Evolutionary conservation across 164 flowering plant species (phyloP).

Genomic region (Kingdonia uniflora): DNA sequence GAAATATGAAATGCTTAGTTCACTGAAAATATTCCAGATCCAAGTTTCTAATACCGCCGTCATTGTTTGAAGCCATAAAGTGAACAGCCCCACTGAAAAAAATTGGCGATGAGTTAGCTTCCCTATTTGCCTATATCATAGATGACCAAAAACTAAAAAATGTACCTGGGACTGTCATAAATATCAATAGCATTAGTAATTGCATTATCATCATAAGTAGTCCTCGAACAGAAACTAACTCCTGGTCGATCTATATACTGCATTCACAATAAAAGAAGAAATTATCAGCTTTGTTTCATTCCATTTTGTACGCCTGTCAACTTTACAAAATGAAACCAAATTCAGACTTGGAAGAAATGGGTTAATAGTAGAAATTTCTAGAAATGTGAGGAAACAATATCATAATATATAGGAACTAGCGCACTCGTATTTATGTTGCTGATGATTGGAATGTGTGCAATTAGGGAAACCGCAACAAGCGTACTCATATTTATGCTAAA

Average conservation of each 20-base stretch:
- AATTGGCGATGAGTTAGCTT: not conserved
- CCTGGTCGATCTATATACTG: conserved; percentile 84
- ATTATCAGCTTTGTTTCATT: not conserved
- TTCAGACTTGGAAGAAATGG: too few relatives aligned
- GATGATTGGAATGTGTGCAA: too few relatives aligned
- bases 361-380: too few relatives aligned
- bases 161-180: conserved; percentile 54
- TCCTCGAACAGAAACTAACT: conserved; percentile 74
- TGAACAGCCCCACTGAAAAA: conserved; percentile 63
- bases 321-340: too few relatives aligned
- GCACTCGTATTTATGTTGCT: too few relatives aligned
- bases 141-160: conserved; percentile 1
- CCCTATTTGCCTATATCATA: not conserved
- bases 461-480: too few relatives aligned
- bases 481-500: too few relatives aligned
- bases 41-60: conserved; percentile 40
- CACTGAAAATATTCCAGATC: conserved; percentile 45
- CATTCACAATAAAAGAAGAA: conserved; percentile 11
- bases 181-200: conserved; percentile 95
- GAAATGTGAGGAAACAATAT: too few relatives aligned
- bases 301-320: too few relatives aligned
- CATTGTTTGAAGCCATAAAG: conserved; percentile 50
- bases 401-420: too few relatives aligned
- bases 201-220: conserved; percentile 89
- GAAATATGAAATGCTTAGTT: conserved; percentile 33